Evolutionary conservation across 2,329 filamentous ascomycete species (phyloP).

Genomic region (Trichoderma aggressivum): DNA sequence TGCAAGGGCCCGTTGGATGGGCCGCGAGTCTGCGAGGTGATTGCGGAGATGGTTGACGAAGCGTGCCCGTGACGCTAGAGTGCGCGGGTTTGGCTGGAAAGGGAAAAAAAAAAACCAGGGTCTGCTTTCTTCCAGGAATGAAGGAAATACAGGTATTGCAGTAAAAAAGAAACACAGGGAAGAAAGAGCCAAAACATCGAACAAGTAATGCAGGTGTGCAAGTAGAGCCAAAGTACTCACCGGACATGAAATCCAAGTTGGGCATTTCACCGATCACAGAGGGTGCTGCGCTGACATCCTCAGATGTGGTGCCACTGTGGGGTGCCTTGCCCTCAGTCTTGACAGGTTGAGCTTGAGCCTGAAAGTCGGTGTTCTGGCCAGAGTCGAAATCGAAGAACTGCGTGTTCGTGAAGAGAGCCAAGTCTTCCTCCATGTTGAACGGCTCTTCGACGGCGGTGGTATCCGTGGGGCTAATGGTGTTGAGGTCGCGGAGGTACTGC

Average conservation of each 20-base stretch:
- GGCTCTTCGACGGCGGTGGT: slow-evolving; percentile 50
- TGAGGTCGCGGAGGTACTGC: slow-evolving; percentile 83
- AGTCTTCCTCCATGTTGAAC: slow-evolving; percentile 65
- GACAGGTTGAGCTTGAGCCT: slow-evolving; percentile 48
- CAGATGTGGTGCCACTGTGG: slow-evolving; percentile 34
- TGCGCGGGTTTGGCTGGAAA: slow-evolving; percentile 8
- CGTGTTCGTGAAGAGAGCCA: slow-evolving; percentile 78
- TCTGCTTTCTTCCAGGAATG: not conserved
- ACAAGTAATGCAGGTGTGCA: slow-evolving; percentile 6
- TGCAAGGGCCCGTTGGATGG: slow-evolving; percentile 8
- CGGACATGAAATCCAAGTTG: slow-evolving; percentile 48
- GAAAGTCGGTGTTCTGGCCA: slow-evolving; percentile 57
- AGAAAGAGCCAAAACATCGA: not conserved
- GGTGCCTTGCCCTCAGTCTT: slow-evolving; percentile 41
- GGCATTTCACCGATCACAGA: slow-evolving; percentile 46
- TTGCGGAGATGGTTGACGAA: slow-evolving; percentile 10
- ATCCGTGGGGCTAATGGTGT: slow-evolving; percentile 65
- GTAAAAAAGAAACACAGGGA: not conserved
- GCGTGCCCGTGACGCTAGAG: not conserved
- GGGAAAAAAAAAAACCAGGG: slow-evolving; percentile 4
- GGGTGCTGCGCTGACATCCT: slow-evolving; percentile 39
- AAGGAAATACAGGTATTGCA: not conserved
- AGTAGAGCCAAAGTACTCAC: slow-evolving; percentile 37
- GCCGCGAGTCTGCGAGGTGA: not conserved
- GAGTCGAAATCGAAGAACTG: slow-evolving; percentile 78